These are phyloP conservation scores for Phytophthora ramorum DNA, from an alignment of 352 stramenopile genomes.

Conservation along the genomic window DNA sequence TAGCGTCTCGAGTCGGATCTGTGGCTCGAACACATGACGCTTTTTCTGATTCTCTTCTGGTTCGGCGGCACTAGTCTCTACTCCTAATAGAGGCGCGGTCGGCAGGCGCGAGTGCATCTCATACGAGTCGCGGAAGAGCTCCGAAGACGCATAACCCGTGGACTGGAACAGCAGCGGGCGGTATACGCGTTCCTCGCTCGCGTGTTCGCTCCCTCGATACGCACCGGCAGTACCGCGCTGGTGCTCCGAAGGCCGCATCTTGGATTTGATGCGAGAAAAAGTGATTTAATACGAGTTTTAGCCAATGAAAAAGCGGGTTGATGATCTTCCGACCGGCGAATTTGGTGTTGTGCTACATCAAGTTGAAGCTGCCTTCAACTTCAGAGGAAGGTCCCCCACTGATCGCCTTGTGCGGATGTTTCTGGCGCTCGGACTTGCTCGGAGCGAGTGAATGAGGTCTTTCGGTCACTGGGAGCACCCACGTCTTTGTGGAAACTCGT, in stretches of 20 bases:
- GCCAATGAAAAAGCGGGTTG: constrained; percentile 19
- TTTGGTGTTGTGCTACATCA: constrained; percentile 16
- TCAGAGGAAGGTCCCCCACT: constrained; percentile 33
- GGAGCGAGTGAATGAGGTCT: constrained; percentile 19
- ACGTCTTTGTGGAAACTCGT: constrained; percentile 31
- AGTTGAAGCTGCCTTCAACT: constrained; percentile 38
- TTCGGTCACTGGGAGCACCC: constrained; percentile 12
- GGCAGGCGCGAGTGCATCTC: constrained; percentile 78
- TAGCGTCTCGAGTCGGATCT: constrained; percentile 84
- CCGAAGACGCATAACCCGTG: constrained; percentile 80
- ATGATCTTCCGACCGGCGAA: constrained; percentile 7
- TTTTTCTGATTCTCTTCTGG: constrained; percentile 34
- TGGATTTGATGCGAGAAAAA: constrained; percentile 32
- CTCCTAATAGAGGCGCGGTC: constrained; percentile 35
- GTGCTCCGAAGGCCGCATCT: constrained; percentile 20
- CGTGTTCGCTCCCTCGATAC: constrained; percentile 14
- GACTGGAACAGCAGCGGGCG: constrained; percentile 82
- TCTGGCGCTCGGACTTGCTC: constrained; percentile 31
- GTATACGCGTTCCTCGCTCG: constrained; percentile 63
- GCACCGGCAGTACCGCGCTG: not conserved
- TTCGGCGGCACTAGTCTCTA: constrained; percentile 16
- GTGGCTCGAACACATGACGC: constrained; percentile 44
- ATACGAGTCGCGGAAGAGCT: constrained; percentile 81
- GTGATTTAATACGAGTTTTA: constrained; percentile 17
- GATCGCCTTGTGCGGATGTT: constrained; percentile 15